These are phyloP conservation scores for Trichosporon faecale DNA, from an alignment of 1,284 basidiomycete species.

Conservation along the genomic window DNA sequence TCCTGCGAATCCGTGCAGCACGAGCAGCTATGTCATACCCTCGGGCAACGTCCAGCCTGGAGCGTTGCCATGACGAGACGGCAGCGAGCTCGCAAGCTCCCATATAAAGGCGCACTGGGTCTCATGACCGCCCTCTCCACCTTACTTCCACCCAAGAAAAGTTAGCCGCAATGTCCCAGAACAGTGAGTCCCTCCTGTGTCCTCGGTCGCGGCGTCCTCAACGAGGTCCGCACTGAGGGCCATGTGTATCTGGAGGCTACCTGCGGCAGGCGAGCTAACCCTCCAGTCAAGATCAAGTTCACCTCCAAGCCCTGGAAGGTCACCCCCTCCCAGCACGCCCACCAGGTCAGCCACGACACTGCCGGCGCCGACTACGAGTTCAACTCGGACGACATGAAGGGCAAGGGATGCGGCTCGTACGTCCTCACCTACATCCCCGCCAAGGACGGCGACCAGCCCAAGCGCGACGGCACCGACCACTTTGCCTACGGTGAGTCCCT, in stretches of 20 bases:
- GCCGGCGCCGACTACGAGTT: slow-evolving; percentile 6
- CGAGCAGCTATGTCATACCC: background rate
- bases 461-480: background rate
- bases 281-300: background rate
- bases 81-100: background rate
- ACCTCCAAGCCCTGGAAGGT: slow-evolving; percentile 10
- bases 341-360: background rate
- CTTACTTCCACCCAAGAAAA: background rate
- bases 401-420: slow-evolving; percentile 13
- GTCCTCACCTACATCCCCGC: slow-evolving; percentile 3
- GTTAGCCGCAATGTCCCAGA: background rate
- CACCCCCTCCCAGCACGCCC: background rate
- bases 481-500: slow-evolving; percentile 11
- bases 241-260: no score
- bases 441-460: background rate
- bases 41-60: no score
- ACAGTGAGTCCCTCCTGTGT: background rate
- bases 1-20: background rate
- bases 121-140: background rate
- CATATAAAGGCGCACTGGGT: background rate
- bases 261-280: background rate
- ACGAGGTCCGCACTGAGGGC: background rate
- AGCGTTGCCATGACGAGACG: background rate
- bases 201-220: background rate
- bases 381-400: slow-evolving; percentile 8